Conservation (phyloP, 2,329 filamentous ascomycete genomes). For the Decorospora gaudefroyi region DNA sequence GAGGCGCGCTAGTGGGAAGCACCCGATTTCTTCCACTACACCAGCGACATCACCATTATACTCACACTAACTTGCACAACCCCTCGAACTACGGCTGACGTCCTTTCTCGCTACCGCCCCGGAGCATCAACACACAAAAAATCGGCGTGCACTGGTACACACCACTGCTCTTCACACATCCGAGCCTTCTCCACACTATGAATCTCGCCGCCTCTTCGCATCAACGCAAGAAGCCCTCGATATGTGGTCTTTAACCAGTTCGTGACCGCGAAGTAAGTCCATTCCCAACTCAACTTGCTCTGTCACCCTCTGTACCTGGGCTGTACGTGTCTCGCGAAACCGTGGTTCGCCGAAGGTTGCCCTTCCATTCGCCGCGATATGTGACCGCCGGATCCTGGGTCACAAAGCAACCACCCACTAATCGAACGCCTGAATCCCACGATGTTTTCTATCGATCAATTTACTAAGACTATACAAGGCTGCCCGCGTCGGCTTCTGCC, state of each 20-base stretch:
- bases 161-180: conserved; percentile 2
- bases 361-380: conserved; percentile 6
- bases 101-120: conserved; percentile 27
- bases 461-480: conserved; percentile 14
- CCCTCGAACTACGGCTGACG: conserved; percentile 13
- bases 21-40: conserved; percentile 22
- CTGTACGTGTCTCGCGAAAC: neutral
- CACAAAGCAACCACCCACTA: conserved; percentile 6
- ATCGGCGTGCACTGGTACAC: conserved; percentile 3
- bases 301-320: neutral
- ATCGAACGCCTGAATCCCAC: neutral
- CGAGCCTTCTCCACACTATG: conserved; percentile 21
- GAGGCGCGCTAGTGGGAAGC: conserved; percentile 11
- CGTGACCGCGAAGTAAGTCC: conserved; percentile 34
- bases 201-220: conserved; percentile 35
- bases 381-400: conserved; percentile 7
- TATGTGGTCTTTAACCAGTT: conserved; percentile 35
- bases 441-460: neutral
- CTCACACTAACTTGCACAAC: conserved; percentile 11
- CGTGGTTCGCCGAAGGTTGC: neutral
- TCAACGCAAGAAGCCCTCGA: conserved; percentile 33
- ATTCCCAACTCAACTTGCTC: neutral
- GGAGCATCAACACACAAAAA: conserved; percentile 16
- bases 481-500: conserved; percentile 28
- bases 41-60: conserved; percentile 14